A percentile compares a stretch with the other conserved stretches of the same genome.
phyloP scores from a whole-genome alignment of 1,284 basidiomycete species.

The Entoloma clypeatum region DNA sequence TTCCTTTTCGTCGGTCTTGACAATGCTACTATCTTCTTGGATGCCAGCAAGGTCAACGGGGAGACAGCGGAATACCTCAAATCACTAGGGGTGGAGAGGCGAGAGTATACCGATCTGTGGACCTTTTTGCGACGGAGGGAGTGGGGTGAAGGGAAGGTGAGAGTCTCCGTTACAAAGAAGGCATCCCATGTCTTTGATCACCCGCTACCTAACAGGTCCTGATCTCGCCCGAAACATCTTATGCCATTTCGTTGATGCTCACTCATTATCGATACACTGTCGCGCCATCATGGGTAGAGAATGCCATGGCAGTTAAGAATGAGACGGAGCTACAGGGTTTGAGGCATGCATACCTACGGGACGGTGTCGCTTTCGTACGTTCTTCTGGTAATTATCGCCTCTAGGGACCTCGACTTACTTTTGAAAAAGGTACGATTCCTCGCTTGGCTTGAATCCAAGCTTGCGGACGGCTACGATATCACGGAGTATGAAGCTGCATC shows the following conservation, averaged over 20 bases:
- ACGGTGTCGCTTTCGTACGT: slow-evolving; percentile 88
- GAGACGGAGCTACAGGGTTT: slow-evolving; percentile 80
- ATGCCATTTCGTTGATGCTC: slow-evolving; percentile 77
- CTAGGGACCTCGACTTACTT: slow-evolving; percentile 22
- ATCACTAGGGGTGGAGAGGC: slow-evolving; percentile 53
- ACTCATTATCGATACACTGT: slow-evolving; percentile 75
- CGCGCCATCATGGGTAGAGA: slow-evolving; percentile 64
- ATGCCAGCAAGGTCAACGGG: slow-evolving; percentile 53
- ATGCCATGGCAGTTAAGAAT: slow-evolving; percentile 89
- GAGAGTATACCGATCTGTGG: slow-evolving; percentile 80
- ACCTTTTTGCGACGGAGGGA: slow-evolving; percentile 68
- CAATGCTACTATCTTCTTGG: slow-evolving; percentile 64
- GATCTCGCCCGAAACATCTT: slow-evolving; percentile 67
- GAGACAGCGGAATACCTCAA: slow-evolving; percentile 58
- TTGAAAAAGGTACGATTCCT: slow-evolving; percentile 63
- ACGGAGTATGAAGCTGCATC: slow-evolving; percentile 91
- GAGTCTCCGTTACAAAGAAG: slow-evolving; percentile 14
- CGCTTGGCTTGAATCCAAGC: slow-evolving; percentile 86
- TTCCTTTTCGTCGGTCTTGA: slow-evolving; percentile 74
- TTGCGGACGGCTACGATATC: slow-evolving; percentile 74
- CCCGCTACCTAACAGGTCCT: slow-evolving; percentile 42
- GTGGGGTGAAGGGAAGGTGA: slow-evolving; percentile 72
- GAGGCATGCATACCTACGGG: slow-evolving; percentile 81
- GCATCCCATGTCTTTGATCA: not conserved
- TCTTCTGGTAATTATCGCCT: slow-evolving; percentile 4